Conservation (phyloP, 306 rosid genomes). For the Rosa multiflora region DNA sequence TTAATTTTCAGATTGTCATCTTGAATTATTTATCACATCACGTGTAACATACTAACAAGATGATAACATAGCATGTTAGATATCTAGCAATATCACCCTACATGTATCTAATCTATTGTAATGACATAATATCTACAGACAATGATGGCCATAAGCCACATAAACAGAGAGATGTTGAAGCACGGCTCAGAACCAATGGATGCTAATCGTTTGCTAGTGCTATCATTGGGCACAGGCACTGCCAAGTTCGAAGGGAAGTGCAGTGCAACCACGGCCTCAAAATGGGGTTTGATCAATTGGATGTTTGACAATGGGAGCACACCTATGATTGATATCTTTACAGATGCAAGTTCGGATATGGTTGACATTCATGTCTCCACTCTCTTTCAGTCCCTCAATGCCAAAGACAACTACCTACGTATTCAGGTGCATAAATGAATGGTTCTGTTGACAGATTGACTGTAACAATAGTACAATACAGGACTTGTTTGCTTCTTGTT, state of each 20-base stretch:
- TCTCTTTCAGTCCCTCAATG: constrained; percentile 26
- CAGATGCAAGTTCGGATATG: constrained; percentile 42
- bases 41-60: neutral
- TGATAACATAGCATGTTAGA: neutral
- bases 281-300: too few species aligned
- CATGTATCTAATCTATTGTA: neutral
- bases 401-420: constrained; percentile 38
- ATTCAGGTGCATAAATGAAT: constrained; percentile 28
- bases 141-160: constrained; percentile 40
- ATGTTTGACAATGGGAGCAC: constrained; percentile 27
- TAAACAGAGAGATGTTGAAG: constrained; percentile 22
- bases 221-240: constrained; percentile 45
- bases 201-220: constrained; percentile 29
- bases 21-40: too few species aligned
- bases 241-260: constrained; percentile 31
- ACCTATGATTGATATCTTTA: constrained; percentile 31
- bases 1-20: too few species aligned
- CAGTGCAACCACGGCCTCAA: constrained; percentile 30
- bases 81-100: neutral
- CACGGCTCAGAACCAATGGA: constrained; percentile 28
- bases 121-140: constrained; percentile 20
- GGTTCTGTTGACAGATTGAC: neutral
- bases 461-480: neutral
- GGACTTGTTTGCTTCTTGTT: neutral
- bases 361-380: constrained; percentile 46